Percentiles rank a stretch among this genome's conserved stretches.
phyloP scores from a whole-genome alignment of 148 eudicot species.

The Euryodendron excelsum region DNA sequence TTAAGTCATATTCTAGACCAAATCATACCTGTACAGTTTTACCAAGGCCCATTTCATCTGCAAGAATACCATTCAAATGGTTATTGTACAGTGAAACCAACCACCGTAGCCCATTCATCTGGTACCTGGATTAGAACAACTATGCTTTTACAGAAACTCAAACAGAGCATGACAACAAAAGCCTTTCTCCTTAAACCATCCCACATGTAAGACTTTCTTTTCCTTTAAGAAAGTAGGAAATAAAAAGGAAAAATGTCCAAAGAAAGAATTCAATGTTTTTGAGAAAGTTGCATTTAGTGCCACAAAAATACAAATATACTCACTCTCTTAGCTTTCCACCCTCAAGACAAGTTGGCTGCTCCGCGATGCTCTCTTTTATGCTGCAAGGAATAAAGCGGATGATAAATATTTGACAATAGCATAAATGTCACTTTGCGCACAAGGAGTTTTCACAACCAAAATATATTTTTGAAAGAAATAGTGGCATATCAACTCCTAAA shows the following conservation, averaged over 20 bases:
- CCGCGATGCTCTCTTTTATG: conserved; percentile 80
- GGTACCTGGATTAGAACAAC: conserved; percentile 58
- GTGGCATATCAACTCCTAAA: not conserved
- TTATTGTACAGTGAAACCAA: conserved; percentile 93
- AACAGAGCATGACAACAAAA: not conserved
- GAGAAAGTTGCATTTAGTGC: not conserved
- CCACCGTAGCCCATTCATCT: conserved; percentile 98
- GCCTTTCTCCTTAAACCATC: not conserved
- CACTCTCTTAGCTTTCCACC: conserved; percentile 96
- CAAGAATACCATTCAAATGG: conserved; percentile 96
- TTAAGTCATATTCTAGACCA: not conserved
- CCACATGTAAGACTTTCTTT: not conserved
- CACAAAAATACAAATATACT: conserved; percentile 29
- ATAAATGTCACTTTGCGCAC: not conserved
- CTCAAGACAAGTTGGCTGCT: conserved; percentile 71
- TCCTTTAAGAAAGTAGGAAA: conserved; percentile 1
- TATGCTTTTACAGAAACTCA: conserved; percentile 5
- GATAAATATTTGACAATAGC: conserved; percentile 10
- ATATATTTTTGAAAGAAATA: not conserved
- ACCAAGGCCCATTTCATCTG: conserved; percentile 99
- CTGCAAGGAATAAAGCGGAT: conserved; percentile 42
- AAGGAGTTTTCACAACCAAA: not conserved
- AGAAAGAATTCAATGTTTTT: not conserved
- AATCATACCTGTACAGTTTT: conserved; percentile 92
- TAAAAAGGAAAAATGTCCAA: not conserved